These are phyloP conservation scores for Botrytis fragariae DNA, from an alignment of 2,329 filamentous ascomycete species.

Conservation along the genomic window DNA sequence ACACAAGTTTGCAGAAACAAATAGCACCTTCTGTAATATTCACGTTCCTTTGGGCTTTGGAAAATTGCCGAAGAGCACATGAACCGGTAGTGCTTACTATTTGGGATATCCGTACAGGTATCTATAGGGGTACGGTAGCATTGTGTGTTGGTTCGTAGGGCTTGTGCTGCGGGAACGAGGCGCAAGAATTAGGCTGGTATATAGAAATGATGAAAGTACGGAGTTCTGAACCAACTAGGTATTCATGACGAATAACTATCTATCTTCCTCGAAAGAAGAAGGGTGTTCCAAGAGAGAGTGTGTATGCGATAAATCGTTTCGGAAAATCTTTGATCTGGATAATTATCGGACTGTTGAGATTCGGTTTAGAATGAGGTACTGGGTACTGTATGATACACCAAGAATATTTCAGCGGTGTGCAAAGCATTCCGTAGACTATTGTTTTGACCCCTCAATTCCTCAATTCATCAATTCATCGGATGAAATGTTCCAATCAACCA, in stretches of 20 bases:
- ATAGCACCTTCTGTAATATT: not conserved
- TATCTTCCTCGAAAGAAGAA: not conserved
- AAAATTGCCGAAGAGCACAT: slow-evolving; percentile 10
- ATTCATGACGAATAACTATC: not conserved
- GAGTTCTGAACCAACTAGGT: not conserved
- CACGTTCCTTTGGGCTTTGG: not conserved
- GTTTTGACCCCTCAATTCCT: not conserved
- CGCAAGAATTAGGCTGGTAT: not conserved
- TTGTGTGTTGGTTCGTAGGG: not conserved
- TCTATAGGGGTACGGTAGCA: not conserved
- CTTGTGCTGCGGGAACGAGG: slow-evolving; percentile 20
- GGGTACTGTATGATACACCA: not conserved
- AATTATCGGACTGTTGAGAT: slow-evolving; percentile 1
- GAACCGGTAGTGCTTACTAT: slow-evolving; percentile 14
- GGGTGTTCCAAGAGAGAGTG: not conserved
- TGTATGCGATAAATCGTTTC: not conserved
- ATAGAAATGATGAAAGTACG: not conserved
- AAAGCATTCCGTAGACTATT: not conserved
- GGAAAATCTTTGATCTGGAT: not conserved
- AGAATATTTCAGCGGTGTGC: slow-evolving; percentile 11
- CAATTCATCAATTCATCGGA: not conserved
- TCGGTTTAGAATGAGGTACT: not conserved
- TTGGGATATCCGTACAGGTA: not conserved
- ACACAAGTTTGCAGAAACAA: not conserved
- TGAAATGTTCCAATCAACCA: slow-evolving; percentile 1